Evolutionary conservation across 768 basidiomycete genomes (phyloP).

Genomic region (Exidia glandulosa): DNA sequence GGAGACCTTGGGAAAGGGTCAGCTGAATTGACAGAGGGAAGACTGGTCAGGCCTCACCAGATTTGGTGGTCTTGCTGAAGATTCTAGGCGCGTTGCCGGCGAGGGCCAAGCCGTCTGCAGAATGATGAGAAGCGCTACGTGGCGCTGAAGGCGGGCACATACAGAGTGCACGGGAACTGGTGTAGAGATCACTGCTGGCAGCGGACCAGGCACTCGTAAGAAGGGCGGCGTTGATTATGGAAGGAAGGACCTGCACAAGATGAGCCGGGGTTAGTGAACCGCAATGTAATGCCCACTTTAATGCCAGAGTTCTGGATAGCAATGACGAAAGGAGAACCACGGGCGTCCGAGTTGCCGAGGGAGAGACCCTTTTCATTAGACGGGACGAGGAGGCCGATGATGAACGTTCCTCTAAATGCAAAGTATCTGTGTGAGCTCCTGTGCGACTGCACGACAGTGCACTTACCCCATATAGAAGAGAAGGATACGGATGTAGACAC

Average conservation of each 20-base stretch:
- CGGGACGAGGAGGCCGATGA: slow-evolving; percentile 79
- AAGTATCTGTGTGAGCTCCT: not conserved
- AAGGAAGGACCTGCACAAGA: not conserved
- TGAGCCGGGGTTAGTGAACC: not conserved
- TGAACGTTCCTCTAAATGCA: slow-evolving; percentile 40
- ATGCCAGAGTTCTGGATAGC: slow-evolving; percentile 84
- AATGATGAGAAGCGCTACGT: not conserved
- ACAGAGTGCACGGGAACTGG: slow-evolving; percentile 80
- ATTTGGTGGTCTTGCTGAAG: slow-evolving; percentile 56
- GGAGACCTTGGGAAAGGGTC: slow-evolving; percentile 37
- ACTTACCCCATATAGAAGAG: slow-evolving; percentile 48
- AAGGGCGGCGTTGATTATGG: slow-evolving; percentile 71
- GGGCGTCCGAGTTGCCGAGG: slow-evolving; percentile 47
- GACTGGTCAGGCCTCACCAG: slow-evolving; percentile 21
- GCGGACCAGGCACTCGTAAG: slow-evolving; percentile 91
- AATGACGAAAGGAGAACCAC: slow-evolving; percentile 83
- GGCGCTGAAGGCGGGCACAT: slow-evolving; percentile 18
- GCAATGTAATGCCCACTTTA: slow-evolving; percentile 26
- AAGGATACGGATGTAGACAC: slow-evolving; percentile 65
- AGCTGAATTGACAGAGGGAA: not conserved
- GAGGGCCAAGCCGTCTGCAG: slow-evolving; percentile 64
- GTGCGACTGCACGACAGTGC: not conserved
- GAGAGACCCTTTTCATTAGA: slow-evolving; percentile 48
- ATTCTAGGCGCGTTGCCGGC: slow-evolving; percentile 74
- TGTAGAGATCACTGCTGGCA: slow-evolving; percentile 81